These are phyloP conservation scores for Lathyrus oleraceus DNA, from an alignment of 306 rosid genomes.

Conservation along the genomic window DNA sequence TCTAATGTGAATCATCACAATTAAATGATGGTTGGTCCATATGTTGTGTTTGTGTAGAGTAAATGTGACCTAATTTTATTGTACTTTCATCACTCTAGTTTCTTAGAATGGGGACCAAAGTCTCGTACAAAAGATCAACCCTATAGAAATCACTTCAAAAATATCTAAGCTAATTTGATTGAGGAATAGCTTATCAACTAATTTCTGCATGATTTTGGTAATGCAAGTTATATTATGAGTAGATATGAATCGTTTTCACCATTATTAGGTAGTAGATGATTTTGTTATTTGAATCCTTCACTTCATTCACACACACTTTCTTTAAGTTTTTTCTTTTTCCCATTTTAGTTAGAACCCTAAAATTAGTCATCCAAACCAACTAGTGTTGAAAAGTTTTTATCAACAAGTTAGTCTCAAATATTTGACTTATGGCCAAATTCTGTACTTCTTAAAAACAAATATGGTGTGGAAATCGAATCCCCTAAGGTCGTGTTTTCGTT, in stretches of 20 bases:
- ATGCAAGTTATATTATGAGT: background rate
- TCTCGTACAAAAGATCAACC: background rate
- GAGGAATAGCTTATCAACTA: background rate
- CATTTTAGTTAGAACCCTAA: background rate
- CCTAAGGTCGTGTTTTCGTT: too few species aligned
- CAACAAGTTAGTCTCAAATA: background rate
- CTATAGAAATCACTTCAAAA: background rate
- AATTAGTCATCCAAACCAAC: background rate
- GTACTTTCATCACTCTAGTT: background rate
- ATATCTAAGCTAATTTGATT: constrained; percentile 19
- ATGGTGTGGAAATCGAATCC: background rate
- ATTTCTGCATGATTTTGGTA: constrained; percentile 1
- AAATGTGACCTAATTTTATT: constrained; percentile 1
- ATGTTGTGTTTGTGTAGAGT: constrained; percentile 10
- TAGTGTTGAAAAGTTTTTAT: background rate
- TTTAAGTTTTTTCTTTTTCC: background rate
- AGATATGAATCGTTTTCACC: background rate
- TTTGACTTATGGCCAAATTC: constrained; percentile 4
- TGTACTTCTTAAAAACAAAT: background rate
- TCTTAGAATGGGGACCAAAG: constrained; percentile 31
- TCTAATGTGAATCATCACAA: constrained; percentile 32
- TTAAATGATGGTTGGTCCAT: constrained; percentile 20
- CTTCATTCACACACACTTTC: background rate
- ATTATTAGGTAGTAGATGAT: constrained; percentile 9
- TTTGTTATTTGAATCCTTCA: background rate